These are phyloP conservation scores for Akanthomyces muscarius DNA, from an alignment of 2,329 filamentous ascomycete species.

Conservation along the genomic window DNA sequence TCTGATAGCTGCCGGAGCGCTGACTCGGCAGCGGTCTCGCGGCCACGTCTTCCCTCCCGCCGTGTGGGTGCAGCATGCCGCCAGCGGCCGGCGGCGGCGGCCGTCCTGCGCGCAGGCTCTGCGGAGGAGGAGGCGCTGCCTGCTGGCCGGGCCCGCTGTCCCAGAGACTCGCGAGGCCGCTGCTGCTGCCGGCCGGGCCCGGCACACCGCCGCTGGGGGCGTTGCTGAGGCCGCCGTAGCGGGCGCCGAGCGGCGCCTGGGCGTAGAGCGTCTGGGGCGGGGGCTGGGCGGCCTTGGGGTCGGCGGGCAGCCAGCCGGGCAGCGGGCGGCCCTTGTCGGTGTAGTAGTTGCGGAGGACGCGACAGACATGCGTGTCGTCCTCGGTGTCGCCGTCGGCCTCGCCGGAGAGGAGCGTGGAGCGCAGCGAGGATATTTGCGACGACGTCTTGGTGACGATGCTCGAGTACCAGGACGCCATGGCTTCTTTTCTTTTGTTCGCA, in stretches of 20 bases:
- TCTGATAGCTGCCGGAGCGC: slow-evolving; percentile 71
- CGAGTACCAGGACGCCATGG: slow-evolving; percentile 78
- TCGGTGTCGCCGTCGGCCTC: slow-evolving; percentile 69
- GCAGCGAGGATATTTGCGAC: slow-evolving; percentile 61
- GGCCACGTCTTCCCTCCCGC: slow-evolving; percentile 35
- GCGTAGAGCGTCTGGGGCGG: slow-evolving; percentile 53
- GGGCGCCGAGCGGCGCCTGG: slow-evolving; percentile 45
- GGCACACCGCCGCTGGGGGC: no score
- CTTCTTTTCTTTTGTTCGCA: slow-evolving; percentile 20
- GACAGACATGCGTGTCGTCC: slow-evolving; percentile 92
- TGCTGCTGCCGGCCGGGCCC: no score
- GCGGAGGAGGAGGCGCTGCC: slow-evolving; percentile 25
- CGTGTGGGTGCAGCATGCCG: slow-evolving; percentile 15
- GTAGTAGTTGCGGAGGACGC: slow-evolving; percentile 91
- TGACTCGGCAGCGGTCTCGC: slow-evolving; percentile 67
- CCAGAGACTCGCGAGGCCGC: slow-evolving; percentile 53
- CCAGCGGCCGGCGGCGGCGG: not conserved
- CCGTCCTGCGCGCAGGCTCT: slow-evolving; percentile 31
- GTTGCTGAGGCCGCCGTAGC: slow-evolving; percentile 45
- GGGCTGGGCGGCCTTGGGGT: slow-evolving; percentile 66
- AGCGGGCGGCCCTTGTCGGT: slow-evolving; percentile 77
- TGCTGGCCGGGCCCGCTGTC: slow-evolving; percentile 40
- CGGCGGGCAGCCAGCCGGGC: slow-evolving; percentile 82
- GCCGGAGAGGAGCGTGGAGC: slow-evolving; percentile 64
- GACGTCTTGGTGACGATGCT: slow-evolving; percentile 64